Base-by-base conservation (phyloP, 768 basidiomycete species). In the Calocybe gangraenosa region DNA sequence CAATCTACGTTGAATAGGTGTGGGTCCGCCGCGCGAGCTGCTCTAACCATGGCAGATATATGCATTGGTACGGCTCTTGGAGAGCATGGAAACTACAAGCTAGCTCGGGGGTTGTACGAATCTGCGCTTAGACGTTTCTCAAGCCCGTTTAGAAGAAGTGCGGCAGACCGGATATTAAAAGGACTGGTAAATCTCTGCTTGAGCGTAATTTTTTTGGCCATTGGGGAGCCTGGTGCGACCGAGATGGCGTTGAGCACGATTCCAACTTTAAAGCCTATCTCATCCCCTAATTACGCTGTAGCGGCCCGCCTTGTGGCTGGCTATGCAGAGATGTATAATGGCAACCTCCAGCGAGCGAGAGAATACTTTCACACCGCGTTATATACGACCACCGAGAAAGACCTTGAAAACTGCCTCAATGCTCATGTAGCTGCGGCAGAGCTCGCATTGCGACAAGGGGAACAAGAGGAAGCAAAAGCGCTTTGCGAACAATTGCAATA, bases 281-380 rank as follows among this genome's bases (percentile, higher is more conserved):
- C 8, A 7, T 8, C 2, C 8, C n/a, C 3, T 19, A 14, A 1
- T 13, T 23, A n/a, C 5, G 6, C 6, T 11, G 21, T 20, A 1
- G 41, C 7, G 13, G 18, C 11, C 6, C 25, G 7, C 22, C 17
- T 19, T 42, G 23, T 4, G 14, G 40, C 40, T 18, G 49, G 35
- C 2, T 42, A 31, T 25, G 44, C 44, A 3, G 44, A 46, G 9
- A 15, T 50, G 11, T 25, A 17, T 7, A 15, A 33, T 3, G 49
- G 49, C 2, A 21, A 46, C 28, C 14, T 30, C n/a, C 30, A 38
- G 14, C 20, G 9, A 0, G 49, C 49, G 5, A 37, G 36, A 9
- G 10, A 32, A n/a, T 42, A 46, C n/a, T 46, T 50, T 20, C 17
- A 42, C 13, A 17, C 18, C 14, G 44, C 45, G 25, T 7, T 34